These are phyloP conservation scores for Physcomitrellopsis africana DNA, from an alignment of 225 moss, liverwort and hornwort species.

Conservation along the genomic window DNA sequence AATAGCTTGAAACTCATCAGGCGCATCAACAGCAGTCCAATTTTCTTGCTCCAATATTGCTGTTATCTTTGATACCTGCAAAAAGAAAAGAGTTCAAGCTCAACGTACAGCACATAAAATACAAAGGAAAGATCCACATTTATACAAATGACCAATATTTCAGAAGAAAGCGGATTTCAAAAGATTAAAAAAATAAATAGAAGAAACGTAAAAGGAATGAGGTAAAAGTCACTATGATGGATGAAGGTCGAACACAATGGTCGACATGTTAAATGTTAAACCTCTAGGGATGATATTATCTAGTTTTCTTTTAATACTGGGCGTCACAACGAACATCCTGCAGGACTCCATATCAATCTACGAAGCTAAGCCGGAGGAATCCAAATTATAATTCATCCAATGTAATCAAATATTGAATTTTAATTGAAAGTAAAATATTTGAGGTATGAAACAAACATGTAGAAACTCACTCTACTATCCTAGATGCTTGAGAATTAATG, in stretches of 20 bases:
- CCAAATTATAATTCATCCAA: too few species aligned
- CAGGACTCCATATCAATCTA: slow-evolving; percentile 2
- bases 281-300: not conserved
- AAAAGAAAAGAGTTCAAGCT: slow-evolving; percentile 5
- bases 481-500: not conserved
- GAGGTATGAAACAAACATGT: not conserved
- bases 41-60: slow-evolving; percentile 98
- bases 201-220: too few species aligned
- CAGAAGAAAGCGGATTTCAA: not conserved
- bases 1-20: slow-evolving; percentile 93
- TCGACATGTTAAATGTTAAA: not conserved
- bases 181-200: not conserved
- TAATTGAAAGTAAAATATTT: not conserved
- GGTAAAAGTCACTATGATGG: not conserved
- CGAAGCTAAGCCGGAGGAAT: not conserved
- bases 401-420: too few species aligned
- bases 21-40: slow-evolving; percentile 93
- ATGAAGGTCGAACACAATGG: not conserved
- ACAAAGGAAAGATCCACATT: not conserved
- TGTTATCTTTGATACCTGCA: slow-evolving; percentile 85
- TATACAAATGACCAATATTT: slow-evolving; percentile 3
- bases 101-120: slow-evolving; percentile 4
- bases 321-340: not conserved
- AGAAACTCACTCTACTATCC: not conserved
- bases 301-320: slow-evolving; percentile 18